Base-by-base conservation (phyloP, 1,284 basidiomycete genomes). In the Fomitopsis betulina region DNA sequence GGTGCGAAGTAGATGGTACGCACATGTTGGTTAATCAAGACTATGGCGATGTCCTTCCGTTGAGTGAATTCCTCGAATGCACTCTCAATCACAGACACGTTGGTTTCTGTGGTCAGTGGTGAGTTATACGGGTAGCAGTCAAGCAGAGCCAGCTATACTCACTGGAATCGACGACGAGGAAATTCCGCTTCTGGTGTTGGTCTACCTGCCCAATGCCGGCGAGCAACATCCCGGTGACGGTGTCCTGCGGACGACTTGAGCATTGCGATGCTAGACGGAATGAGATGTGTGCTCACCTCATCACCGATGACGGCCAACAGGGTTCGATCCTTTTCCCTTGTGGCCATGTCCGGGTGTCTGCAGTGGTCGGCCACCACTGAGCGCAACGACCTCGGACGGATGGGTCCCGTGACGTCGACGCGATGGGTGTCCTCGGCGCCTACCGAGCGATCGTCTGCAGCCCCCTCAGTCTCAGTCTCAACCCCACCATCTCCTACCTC, bases 21-120 rank as follows among this genome's bases (percentile, higher is more conserved):
- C 63, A 95, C 95, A 79, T 98, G 94, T 72, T 98, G 95, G 79
- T 98, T 98, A 70, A 98, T 97, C 65, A 98, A 80, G 17, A 98
- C 78, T 65, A 98, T 97, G 38, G 95, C 95, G 62, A 98, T 89
- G 68, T 98, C 96, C 71, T 89, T 90, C 60, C 95, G 85, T 71
- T 93, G 86, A 1, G 93, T 97, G 75, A 89, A 97, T 62, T 96
- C 93, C 68, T 94, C 86, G 73, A 98, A 98, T 6, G 91, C 84
- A 30, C 87, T 82, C 73, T 98, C 95, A 64, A 98, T 95, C 25
- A 30, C 5, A 9, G 9, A n/a, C 10, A 3, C n/a, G 21, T 6
- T 6, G 43, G 47, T 38, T 33, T 55, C 50, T 47, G 35, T 37
- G 55, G 54, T 23, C 30, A 9, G 15, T 10, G 13, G 15, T 35